Evolutionary conservation across 257 asterid genomes (phyloP), one percentile per base, ranked within the genome.

Genomic region (Hygrophila difformis): DNA sequence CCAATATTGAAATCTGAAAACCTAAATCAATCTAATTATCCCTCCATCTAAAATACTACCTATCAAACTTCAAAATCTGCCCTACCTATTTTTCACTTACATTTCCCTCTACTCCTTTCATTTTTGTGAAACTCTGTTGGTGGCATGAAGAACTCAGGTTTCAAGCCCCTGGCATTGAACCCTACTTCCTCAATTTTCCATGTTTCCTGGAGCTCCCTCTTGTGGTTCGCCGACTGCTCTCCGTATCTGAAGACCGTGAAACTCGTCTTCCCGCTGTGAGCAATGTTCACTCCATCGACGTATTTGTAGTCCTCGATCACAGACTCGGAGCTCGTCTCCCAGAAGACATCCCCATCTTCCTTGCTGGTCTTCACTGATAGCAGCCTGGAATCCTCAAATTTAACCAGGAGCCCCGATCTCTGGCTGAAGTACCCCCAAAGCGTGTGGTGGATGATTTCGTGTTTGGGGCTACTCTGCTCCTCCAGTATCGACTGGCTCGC

Each of bases 351-450:
- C 0, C 91, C 87, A 6, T 88, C 95, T 13, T 78, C 97, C 40
- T 92, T 73, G 54, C 69, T 66, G 8, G 93, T 84, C 50, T 79
- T 88, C 4, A 88, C 94, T 0, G 94, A 69, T 0, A 88, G 84
- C 46, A 88, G 59, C 62, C 78, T 66, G 0, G 97, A 84, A 17
- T 88, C 97, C 67, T 88, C 97, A 15, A 88, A 70, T 66, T 88
- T 88, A 1, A 84, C 79, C 2, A 88, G 64, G 6, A 88, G 74
- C 1, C 97, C 97, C 3, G 97, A 88, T 61, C 97, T 68, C 71
- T 84, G 97, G 75, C 97, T 84, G 46, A 88, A 88, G 51, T 88
- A 84, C 14, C 97, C 97, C 97, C 97, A 88, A 0, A 88, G 40
- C 0, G 97, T 88, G 70, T 88, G 97, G 67, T 88, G 97, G 38